Evolutionary conservation across 169 alveolate genomes (phyloP), one percentile per base, ranked within the genome.

Genomic region (Cryptosporidium bovis): DNA sequence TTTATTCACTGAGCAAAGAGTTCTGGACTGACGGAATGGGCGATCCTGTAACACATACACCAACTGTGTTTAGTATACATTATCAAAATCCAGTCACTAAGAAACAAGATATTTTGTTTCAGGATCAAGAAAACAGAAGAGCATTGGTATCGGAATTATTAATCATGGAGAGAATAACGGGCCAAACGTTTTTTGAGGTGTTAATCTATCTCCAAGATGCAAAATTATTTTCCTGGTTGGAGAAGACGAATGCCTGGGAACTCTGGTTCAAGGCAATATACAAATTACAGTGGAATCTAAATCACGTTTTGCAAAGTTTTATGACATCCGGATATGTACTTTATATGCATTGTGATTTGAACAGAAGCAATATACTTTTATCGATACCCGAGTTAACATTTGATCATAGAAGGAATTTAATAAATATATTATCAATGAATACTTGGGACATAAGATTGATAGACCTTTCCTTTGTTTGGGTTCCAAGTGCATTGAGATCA

Each of bases 301-400:
- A 40, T 77, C 87, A 77, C 33, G 18, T 62, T n/a, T 6, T 77
- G 24, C 87, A 77, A 44, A 77, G 87, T 48, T 77, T 77, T 34
- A 60, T 77, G 69, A 34, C 71, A 3, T 44, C 87, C 16, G 87
- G 87, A 12, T 77, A 77, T 48, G 5, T 77, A 24, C 50, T 77
- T 24, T 77, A 77, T 77, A 77, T 77, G 87, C 87, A 77, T 77
- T 77, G 87, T 20, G 87, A 77, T n/a, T 62, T 77, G 18, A 77
- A 77, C 64, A 60, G 87, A 62, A 77, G 87, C 48, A 77, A 77
- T 46, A 77, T 77, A 15, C 27, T 77, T 20, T 46, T 77, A 24
- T 62, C 69, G 24, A 77, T 77, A 16, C 87, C 87, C 2, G 48
- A 65, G 7, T n/a, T 77, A 36, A 77, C 87, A n/a, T n/a, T 44